Base-by-base conservation (phyloP, 2,329 filamentous ascomycete species). In the Diaporthe capsici region DNA sequence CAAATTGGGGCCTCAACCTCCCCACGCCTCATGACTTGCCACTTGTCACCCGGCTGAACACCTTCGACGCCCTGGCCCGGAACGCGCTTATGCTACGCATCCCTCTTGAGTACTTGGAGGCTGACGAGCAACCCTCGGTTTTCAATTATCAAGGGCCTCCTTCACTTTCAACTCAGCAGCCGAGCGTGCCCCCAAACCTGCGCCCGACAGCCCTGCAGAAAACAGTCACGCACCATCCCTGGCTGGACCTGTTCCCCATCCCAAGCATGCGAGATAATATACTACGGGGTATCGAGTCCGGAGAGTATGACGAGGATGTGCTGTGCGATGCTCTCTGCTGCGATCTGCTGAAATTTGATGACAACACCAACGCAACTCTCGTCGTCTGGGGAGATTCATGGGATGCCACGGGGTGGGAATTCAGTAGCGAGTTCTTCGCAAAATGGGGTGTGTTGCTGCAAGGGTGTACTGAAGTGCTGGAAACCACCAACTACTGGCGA, bases 31-130 rank as follows among this genome's bases (percentile, higher is more conserved):
- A 25, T 44, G 60, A 63, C 17, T 25, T 63, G n/a, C 39, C 60
- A 25, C n/a, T 42, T 13, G 37, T 63, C 60, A 44, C 60, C 25
- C 60, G 39, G 13, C 60, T 63, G n/a, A 63, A 44, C 17, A 25
- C 60, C n/a, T 63, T 63, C 12, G 60, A 63, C 39, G 60, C 60
- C 39, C n/a, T 63, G 60, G 60, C 39, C n/a, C n/a, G 60, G 60
- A 63, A 63, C 12, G 60, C 60, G 2, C 37, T 42, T 1, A 63
- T 44, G n/a, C n/a, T 63, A 8, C 39, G n/a, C 12, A 63, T 63
- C n/a, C 60, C 60, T 17, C 6, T 63, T 12, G 60, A 63, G n/a
- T 63, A 42, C 37, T 39, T 63, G 47, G 39, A 63, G 60, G 44
- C 37, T 17, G 60, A 63, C 15, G 60, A 63, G 3, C 8, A 42